phyloP scores from a whole-genome alignment of 371 early-diverging fungal genomes.

The Mucor racemosus region DNA sequence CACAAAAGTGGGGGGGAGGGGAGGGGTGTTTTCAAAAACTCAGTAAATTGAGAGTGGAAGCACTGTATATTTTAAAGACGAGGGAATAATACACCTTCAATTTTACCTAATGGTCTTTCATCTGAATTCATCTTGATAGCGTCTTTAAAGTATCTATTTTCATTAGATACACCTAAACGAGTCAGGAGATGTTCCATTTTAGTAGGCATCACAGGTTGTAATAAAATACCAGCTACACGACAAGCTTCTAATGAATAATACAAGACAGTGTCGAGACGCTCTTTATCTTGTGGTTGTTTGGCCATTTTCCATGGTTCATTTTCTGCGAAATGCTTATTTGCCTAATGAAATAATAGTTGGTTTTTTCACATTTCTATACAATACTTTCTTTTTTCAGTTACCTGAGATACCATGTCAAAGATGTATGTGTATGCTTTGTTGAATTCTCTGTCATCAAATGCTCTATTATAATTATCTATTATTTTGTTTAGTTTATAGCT shows the following conservation, averaged over 20 bases:
- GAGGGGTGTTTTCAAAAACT: too few species aligned
- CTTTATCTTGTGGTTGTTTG: constrained; percentile 42
- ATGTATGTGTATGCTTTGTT: constrained; percentile 56
- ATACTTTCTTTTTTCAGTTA: constrained; percentile 21
- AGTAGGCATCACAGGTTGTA: constrained; percentile 90
- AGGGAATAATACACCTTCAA: constrained; percentile 29
- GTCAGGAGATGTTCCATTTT: constrained; percentile 72
- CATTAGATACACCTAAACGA: constrained; percentile 54
- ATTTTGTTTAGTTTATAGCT: neutral
- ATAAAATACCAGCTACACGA: constrained; percentile 73
- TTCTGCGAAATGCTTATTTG: constrained; percentile 77
- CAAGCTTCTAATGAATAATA: constrained; percentile 79
- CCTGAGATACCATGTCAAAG: constrained; percentile 63
- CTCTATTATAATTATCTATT: constrained; percentile 35
- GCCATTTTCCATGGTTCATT: constrained; percentile 85
- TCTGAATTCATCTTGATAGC: constrained; percentile 31
- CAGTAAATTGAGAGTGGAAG: too few species aligned
- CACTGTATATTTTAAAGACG: constrained; percentile 17
- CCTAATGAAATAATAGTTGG: constrained; percentile 31
- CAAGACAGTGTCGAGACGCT: constrained; percentile 65
- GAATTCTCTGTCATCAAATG: constrained; percentile 54
- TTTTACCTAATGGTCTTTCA: constrained; percentile 22
- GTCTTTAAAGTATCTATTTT: constrained; percentile 59
- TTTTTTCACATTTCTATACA: neutral
- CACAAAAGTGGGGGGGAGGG: too few species aligned